Evolutionary conservation across 164 flowering plant genomes (phyloP).

Genomic region (Piper betle): DNA sequence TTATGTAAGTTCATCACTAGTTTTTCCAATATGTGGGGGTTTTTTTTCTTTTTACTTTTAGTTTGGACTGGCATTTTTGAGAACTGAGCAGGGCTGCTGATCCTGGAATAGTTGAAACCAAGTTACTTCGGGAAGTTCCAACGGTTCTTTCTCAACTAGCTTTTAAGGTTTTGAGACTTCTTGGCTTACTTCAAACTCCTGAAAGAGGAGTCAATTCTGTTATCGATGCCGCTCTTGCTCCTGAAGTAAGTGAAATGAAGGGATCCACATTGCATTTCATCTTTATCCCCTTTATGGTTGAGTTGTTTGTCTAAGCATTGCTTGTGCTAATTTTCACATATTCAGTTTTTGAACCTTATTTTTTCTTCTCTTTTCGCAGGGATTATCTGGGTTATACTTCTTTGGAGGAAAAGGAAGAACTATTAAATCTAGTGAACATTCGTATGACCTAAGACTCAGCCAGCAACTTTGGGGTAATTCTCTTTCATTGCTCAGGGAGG

Average conservation of each 20-base stretch:
- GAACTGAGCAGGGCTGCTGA: conserved; percentile 56
- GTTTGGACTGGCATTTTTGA: neutral
- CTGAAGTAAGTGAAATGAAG: conserved; percentile 40
- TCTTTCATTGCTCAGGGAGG: conserved; percentile 26
- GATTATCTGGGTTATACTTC: conserved; percentile 60
- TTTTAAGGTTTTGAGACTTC: conserved; percentile 26
- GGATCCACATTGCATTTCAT: neutral
- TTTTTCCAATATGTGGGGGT: neutral
- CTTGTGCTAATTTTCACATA: neutral
- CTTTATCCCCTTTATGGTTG: neutral
- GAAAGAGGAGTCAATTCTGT: conserved; percentile 45
- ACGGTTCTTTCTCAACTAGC: conserved; percentile 31
- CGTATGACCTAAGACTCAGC: conserved; percentile 43
- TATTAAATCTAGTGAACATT: conserved; percentile 44
- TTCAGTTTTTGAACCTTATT: neutral
- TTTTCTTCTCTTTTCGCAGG: conserved; percentile 28
- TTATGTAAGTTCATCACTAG: conserved; percentile 38
- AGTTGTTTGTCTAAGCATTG: neutral
- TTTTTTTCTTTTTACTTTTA: neutral
- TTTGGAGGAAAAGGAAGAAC: conserved; percentile 79
- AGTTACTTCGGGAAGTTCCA: conserved; percentile 83
- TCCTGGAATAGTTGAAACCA: conserved; percentile 74
- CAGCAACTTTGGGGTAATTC: conserved; percentile 53
- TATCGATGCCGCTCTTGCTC: conserved; percentile 84
- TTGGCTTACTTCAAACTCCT: conserved; percentile 62